Percentiles rank a stretch among this genome's conserved stretches.
phyloP scores from a whole-genome alignment of 768 basidiomycete genomes.

The Hygrophorus pudorinus region DNA sequence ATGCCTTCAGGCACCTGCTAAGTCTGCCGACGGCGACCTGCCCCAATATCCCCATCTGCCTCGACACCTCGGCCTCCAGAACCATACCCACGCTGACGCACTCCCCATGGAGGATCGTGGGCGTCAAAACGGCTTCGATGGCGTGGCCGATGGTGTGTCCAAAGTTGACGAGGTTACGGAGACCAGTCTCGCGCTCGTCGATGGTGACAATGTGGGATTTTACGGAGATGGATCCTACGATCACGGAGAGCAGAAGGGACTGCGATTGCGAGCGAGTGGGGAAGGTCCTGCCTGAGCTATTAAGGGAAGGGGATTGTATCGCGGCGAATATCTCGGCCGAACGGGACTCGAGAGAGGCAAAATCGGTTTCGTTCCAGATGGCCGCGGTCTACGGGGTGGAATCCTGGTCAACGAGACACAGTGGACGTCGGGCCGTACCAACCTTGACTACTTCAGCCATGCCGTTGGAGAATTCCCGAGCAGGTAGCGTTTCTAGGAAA shows the following conservation, averaged over 20 bases:
- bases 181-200: conserved; percentile 92
- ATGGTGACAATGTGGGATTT: conserved; percentile 96
- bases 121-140: conserved; percentile 92
- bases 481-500: conserved; percentile 87
- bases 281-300: conserved; percentile 47
- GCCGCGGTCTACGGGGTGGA: conserved; percentile 76
- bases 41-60: conserved; percentile 76
- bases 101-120: conserved; percentile 91
- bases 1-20: conserved; percentile 77
- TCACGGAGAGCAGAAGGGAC: conserved; percentile 80
- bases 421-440: conserved; percentile 12
- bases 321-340: conserved; percentile 81
- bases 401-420: conserved; percentile 1
- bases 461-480: conserved; percentile 93
- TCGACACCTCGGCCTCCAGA: conserved; percentile 88
- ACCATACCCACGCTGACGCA: conserved; percentile 96
- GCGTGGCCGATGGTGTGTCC: conserved; percentile 98
- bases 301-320: conserved; percentile 52
- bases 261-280: conserved; percentile 66
- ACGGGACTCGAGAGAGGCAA: conserved; percentile 78
- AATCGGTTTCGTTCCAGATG: conserved; percentile 94
- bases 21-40: conserved; percentile 92
- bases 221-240: conserved; percentile 87
- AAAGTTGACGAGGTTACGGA: conserved; percentile 98
- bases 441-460: conserved; percentile 99